Conservation (phyloP, 129 eudicot genomes). For the Tanacetum coccineum region DNA sequence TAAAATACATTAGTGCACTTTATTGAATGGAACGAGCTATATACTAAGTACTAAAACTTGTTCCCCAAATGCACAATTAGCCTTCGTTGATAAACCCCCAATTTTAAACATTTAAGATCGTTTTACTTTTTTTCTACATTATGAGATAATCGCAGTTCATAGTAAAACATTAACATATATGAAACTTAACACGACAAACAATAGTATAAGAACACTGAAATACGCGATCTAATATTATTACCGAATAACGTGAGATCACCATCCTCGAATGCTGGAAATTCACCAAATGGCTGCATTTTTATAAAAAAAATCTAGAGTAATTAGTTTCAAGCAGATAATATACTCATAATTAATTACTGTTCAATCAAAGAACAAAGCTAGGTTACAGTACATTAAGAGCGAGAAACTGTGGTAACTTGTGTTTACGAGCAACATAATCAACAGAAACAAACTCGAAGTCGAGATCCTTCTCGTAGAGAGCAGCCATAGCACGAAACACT, state of each 20-base stretch:
- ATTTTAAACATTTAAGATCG: too few relatives aligned
- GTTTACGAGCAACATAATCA: constrained; percentile 26
- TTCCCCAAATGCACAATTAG: too few relatives aligned
- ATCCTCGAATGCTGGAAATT: constrained; percentile 52
- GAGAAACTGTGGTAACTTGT: constrained; percentile 35
- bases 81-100: too few relatives aligned
- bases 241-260: constrained; percentile 54
- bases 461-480: constrained; percentile 41
- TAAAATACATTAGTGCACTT: too few relatives aligned
- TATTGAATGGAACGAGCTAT: too few relatives aligned
- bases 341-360: too few relatives aligned
- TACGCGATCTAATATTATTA: constrained; percentile 3
- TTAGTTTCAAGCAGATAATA: not conserved
- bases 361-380: not conserved
- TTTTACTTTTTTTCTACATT: too few relatives aligned
- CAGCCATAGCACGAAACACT: too few relatives aligned
- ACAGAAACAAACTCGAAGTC: constrained; percentile 37
- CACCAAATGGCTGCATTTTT: constrained; percentile 57
- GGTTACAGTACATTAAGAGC: constrained; percentile 34
- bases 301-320: not conserved
- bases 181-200: not conserved
- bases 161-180: too few relatives aligned
- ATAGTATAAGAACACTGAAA: not conserved
- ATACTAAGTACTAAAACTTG: too few relatives aligned
- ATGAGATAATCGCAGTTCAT: too few relatives aligned